Conservation (phyloP, 768 basidiomycete genomes). For the Cyathus striatus region DNA sequence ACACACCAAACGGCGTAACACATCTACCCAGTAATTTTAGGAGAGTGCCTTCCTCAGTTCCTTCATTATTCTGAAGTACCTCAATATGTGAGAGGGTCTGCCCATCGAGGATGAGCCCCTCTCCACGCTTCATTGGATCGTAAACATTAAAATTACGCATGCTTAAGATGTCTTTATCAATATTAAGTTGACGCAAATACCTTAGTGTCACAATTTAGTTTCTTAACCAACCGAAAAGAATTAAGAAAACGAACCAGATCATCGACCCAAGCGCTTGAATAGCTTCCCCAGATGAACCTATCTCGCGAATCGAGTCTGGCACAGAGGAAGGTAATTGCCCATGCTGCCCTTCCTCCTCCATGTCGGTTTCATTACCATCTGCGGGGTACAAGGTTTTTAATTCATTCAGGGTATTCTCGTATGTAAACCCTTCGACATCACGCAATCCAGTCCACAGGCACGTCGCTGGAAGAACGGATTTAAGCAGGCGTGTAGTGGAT, state of each 20-base stretch:
- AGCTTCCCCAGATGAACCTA: conserved; percentile 60
- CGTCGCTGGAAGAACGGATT: conserved; percentile 68
- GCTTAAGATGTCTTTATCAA: conserved; percentile 90
- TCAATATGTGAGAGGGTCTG: conserved; percentile 95
- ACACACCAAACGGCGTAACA: conserved; percentile 84
- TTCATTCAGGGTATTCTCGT: conserved; percentile 64
- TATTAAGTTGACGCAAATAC: conserved; percentile 90
- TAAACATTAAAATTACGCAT: conserved; percentile 98
- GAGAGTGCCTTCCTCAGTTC: conserved; percentile 87
- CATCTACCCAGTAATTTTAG: conserved; percentile 79
- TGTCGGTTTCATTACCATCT: conserved; percentile 32
- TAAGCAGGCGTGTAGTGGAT: conserved; percentile 76
- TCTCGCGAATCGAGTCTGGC: conserved; percentile 71
- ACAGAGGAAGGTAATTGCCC: conserved; percentile 37
- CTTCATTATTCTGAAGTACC: conserved; percentile 90
- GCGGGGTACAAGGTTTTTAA: conserved; percentile 61
- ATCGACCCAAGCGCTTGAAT: conserved; percentile 87
- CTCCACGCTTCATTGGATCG: conserved; percentile 90
- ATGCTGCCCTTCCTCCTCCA: conserved; percentile 29
- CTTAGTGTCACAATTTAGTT: conserved; percentile 35
- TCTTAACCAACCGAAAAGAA: conserved; percentile 5
- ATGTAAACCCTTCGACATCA: conserved; percentile 76
- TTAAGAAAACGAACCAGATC: conserved; percentile 61
- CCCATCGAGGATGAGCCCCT: conserved; percentile 84
- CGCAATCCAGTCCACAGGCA: conserved; percentile 90